Evolutionary conservation across 2,329 filamentous ascomycete genomes (phyloP).

Genomic region (Incumbomyces delicatus): DNA sequence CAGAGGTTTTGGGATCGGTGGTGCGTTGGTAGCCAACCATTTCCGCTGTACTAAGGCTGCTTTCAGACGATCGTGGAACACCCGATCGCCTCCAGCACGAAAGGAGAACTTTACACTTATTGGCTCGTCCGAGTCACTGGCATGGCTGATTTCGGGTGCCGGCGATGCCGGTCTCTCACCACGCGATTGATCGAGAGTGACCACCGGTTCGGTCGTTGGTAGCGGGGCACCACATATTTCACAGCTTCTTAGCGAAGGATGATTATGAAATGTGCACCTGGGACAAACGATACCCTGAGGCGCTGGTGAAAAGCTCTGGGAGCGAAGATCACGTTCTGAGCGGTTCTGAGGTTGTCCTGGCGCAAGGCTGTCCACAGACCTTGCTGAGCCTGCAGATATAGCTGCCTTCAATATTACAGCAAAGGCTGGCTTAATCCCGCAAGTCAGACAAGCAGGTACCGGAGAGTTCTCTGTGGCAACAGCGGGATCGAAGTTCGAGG

Average conservation of each 20-base stretch:
- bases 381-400: constrained; percentile 59
- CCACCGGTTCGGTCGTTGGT: constrained; percentile 28
- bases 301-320: constrained; percentile 6
- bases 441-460: constrained; percentile 78
- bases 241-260: constrained; percentile 73
- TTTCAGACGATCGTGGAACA: constrained; percentile 82
- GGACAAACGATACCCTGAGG: constrained; percentile 49
- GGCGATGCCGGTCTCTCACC: constrained; percentile 60
- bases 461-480: constrained; percentile 70
- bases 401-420: constrained; percentile 77
- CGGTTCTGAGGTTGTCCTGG: not conserved
- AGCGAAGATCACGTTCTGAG: constrained; percentile 3
- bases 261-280: constrained; percentile 87
- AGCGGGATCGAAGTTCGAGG: constrained; percentile 83
- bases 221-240: constrained; percentile 84
- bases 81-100: constrained; percentile 66
- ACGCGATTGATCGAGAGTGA: constrained; percentile 31
- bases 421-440: constrained; percentile 83
- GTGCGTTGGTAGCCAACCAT: constrained; percentile 85
- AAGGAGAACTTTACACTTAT: constrained; percentile 90
- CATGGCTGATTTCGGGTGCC: constrained; percentile 53
- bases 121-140: constrained; percentile 41
- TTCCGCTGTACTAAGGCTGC: constrained; percentile 83
- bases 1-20: constrained; percentile 63
- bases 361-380: constrained; percentile 9